Evolutionary conservation across 225 moss, liverwort and hornwort genomes (phyloP).

Genomic region (Climacium dendroides): DNA sequence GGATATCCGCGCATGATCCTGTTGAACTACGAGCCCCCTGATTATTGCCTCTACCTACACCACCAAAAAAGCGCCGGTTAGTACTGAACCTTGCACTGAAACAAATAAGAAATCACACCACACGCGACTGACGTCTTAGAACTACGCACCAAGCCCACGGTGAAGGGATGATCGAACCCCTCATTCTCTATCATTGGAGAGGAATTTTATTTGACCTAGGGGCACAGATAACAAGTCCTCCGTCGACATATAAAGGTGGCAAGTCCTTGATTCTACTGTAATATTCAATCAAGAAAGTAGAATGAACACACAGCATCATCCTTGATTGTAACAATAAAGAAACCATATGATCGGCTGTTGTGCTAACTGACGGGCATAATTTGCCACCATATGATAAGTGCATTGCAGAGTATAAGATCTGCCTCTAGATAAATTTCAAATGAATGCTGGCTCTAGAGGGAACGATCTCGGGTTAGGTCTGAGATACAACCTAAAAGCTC

Average conservation of each 20-base stretch:
- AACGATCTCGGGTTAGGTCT: background rate
- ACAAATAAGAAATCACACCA: background rate
- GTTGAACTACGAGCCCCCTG: constrained; percentile 50
- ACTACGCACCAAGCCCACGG: background rate
- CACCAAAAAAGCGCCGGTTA: background rate
- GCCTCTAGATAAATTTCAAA: background rate
- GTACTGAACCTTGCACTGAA: background rate
- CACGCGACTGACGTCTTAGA: background rate
- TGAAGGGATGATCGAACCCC: background rate
- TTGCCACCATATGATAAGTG: background rate
- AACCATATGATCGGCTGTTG: background rate
- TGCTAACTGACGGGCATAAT: background rate
- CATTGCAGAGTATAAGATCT: background rate
- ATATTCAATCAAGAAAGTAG: background rate
- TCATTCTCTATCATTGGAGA: background rate
- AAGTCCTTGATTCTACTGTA: background rate
- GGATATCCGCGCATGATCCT: constrained; percentile 79
- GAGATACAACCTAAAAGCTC: background rate
- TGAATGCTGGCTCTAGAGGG: background rate
- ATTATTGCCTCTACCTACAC: constrained; percentile 86
- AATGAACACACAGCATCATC: background rate
- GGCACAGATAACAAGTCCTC: background rate
- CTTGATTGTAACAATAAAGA: background rate
- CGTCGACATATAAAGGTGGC: background rate
- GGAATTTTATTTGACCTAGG: background rate